Base-by-base conservation (phyloP, 2,329 filamentous ascomycete genomes). In the Blastomyces emzantsi region DNA sequence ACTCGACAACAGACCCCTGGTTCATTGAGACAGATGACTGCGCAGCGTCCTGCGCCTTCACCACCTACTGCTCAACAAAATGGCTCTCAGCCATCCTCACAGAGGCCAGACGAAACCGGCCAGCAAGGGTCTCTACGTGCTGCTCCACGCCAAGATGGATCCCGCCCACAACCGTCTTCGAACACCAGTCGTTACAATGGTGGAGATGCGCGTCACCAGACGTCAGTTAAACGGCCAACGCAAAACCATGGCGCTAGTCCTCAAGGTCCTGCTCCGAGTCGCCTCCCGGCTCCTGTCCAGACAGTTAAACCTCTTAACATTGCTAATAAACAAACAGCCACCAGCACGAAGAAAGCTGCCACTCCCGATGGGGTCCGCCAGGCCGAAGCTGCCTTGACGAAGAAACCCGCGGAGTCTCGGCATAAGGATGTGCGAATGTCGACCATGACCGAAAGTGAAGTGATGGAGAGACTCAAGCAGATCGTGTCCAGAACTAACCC, bases 361-460 rank as follows among this genome's bases (percentile, higher is more conserved):
- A 70, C 73, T 56, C 68, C 78, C 64, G 90, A 94, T 72, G 83
- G 88, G 39, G 86, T 96, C 69, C 95, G 94, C 79, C 90, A 92
- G 70, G 92, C 93, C 3, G 92, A 97, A 75, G 88, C 89, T 62
- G 92, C 92, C 11, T 83, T 97, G 63, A 93, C 90, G 19, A 88
- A 93, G 71, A 94, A 96, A 78, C 74, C 85, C 33, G 77, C 87
- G 2, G 76, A 86, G 39, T 87, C 92, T 70, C 87, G 90, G 66
- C 87, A 90, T 76, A 92, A 96, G 78, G 94, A 97, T 77, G 91
- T 94, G 59, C 91, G 94, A 73, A 97, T 99, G 92, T 97, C 93
- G 47, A 95, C 90, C 70, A 97, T 99, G 94, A 90, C 90, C 11
- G 94, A 99, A 78, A 89, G 84, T 67, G 93, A 99, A 76, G 94